Conservation (phyloP, 2,329 filamentous ascomycete species). For the Exophiala sideris region DNA sequence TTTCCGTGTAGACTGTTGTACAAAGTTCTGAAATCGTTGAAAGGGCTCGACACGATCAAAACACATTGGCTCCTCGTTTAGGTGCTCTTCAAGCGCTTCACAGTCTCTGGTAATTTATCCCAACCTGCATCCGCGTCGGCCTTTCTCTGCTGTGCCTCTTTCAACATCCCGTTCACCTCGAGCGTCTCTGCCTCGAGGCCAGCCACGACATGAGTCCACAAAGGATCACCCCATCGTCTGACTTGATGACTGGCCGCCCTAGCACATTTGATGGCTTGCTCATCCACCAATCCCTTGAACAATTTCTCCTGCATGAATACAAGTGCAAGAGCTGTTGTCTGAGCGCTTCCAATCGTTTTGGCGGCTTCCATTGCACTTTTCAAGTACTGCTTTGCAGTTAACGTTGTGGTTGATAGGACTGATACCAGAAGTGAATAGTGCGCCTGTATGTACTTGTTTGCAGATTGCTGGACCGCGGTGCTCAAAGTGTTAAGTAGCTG, state of each 20-base stretch:
- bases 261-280: constrained; percentile 74
- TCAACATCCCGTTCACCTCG: constrained; percentile 65
- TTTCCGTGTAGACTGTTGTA: no score
- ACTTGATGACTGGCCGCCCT: constrained; percentile 67
- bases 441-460: constrained; percentile 71
- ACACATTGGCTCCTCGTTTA: background rate
- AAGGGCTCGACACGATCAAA: background rate
- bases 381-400: constrained; percentile 76
- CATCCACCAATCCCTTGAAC: constrained; percentile 77
- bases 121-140: constrained; percentile 45
- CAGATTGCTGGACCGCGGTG: constrained; percentile 64
- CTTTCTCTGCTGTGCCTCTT: constrained; percentile 47
- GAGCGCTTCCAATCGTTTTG: constrained; percentile 67
- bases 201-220: constrained; percentile 78
- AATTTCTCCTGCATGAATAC: constrained; percentile 81
- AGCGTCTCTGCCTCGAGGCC: constrained; percentile 73
- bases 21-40: no score
- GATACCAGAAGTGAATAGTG: constrained; percentile 75
- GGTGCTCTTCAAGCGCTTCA: constrained; percentile 6
- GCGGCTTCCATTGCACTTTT: constrained; percentile 68
- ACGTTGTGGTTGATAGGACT: constrained; percentile 62
- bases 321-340: constrained; percentile 77
- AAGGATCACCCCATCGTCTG: constrained; percentile 64
- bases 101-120: constrained; percentile 34
- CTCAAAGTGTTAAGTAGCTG: constrained; percentile 64